phyloP scores from a whole-genome alignment of 768 basidiomycete genomes.

The Mycena venus region DNA sequence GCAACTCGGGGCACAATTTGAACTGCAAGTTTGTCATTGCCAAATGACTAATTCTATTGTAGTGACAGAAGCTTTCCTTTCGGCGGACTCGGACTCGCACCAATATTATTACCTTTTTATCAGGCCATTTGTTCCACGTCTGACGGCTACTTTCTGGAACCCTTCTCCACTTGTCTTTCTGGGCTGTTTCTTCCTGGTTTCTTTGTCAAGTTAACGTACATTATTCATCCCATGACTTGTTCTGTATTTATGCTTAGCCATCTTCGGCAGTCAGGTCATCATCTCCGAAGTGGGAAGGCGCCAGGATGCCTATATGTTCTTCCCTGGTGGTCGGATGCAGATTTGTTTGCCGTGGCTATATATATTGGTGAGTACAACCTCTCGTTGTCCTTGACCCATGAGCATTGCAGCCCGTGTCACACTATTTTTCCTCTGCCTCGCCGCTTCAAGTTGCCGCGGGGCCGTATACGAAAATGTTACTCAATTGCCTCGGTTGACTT shows the following conservation, averaged over 20 bases:
- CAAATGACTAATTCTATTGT: too few relatives aligned
- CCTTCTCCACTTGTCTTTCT: neutral
- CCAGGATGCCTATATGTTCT: neutral
- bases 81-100: neutral
- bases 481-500: neutral
- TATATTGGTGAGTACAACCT: neutral
- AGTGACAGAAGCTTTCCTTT: too few relatives aligned
- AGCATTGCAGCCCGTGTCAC: too few relatives aligned
- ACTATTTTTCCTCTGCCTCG: neutral
- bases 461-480: conserved; percentile 12
- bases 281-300: neutral
- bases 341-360: neutral
- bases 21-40: too few relatives aligned
- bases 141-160: neutral
- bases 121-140: neutral
- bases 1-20: too few relatives aligned
- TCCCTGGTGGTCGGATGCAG: neutral
- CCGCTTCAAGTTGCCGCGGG: neutral
- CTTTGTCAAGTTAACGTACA: neutral
- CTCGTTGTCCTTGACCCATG: too few relatives aligned
- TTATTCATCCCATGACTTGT: neutral
- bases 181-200: neutral
- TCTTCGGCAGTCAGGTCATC: neutral
- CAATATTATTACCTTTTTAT: neutral
- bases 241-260: neutral